Conservation (phyloP, 2,329 filamentous ascomycete species). For the Dactylellina cionopaga region DNA sequence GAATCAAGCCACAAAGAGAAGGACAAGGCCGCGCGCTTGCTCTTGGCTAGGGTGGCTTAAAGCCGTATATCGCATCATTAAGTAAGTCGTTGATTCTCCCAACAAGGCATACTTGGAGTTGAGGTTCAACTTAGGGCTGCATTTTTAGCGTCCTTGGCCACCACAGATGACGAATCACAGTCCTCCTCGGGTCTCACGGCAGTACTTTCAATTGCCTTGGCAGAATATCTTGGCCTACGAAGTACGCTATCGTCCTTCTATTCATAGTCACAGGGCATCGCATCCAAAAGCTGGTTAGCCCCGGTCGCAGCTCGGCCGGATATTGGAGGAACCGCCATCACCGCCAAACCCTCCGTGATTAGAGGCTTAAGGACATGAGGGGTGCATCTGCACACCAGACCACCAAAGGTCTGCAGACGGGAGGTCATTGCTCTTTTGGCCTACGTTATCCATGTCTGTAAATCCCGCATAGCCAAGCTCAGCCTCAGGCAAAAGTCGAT, state of each 20-base stretch:
- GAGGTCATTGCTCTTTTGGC: constrained; percentile 51
- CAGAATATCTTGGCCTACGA: constrained; percentile 43
- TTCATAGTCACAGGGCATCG: constrained; percentile 43
- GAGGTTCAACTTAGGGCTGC: constrained; percentile 48
- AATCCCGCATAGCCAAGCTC: constrained; percentile 52
- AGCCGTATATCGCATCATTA: neutral
- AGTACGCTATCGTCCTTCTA: constrained; percentile 31
- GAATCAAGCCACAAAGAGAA: constrained; percentile 23
- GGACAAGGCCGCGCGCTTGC: constrained; percentile 26
- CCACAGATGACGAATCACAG: constrained; percentile 47
- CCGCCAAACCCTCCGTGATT: constrained; percentile 14
- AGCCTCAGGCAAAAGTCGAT: constrained; percentile 32
- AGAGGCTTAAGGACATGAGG: neutral
- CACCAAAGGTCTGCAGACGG: constrained; percentile 25
- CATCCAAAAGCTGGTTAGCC: constrained; percentile 27
- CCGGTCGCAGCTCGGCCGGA: constrained; percentile 32
- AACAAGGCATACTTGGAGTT: constrained; percentile 35
- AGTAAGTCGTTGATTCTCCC: constrained; percentile 15
- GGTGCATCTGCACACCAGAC: constrained; percentile 18
- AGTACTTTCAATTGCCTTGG: constrained; percentile 20
- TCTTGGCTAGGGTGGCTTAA: constrained; percentile 14
- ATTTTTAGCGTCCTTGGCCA: constrained; percentile 34
- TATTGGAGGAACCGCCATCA: neutral
- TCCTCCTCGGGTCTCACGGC: constrained; percentile 38
- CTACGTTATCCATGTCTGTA: constrained; percentile 49